Evolutionary conservation across 805 yeast species (phyloP).

Genomic region (Nakazawaea wickerhamii): DNA sequence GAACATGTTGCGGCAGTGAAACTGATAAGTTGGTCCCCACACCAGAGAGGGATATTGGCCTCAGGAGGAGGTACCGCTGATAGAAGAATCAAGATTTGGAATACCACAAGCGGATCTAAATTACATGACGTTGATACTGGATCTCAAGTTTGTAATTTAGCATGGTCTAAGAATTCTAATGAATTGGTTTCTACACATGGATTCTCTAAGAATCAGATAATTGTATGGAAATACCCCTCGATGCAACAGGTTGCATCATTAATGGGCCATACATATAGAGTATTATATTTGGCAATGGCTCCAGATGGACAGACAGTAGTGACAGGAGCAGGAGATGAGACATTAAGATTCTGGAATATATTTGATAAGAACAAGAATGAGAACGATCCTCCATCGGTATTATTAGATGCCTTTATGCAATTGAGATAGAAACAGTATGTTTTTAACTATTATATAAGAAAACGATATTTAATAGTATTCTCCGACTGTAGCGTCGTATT

Average conservation of each 20-base stretch:
- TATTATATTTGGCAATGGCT: conserved; percentile 79
- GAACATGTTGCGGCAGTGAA: conserved; percentile 95
- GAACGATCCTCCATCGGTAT: conserved; percentile 53
- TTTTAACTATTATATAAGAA: too few species aligned
- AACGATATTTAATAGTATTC: too few species aligned
- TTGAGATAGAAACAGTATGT: conserved; percentile 37
- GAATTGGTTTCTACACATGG: conserved; percentile 96
- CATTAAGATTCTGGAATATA: conserved; percentile 91
- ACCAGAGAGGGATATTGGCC: conserved; percentile 88
- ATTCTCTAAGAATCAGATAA: conserved; percentile 82
- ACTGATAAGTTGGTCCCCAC: conserved; percentile 97
- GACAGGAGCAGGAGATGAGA: conserved; percentile 98
- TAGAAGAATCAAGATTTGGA: conserved; percentile 87
- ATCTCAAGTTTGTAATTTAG: conserved; percentile 90
- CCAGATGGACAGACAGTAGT: conserved; percentile 97
- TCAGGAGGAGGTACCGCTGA: conserved; percentile 98
- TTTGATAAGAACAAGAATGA: conserved; percentile 71
- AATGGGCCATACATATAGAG: conserved; percentile 92
- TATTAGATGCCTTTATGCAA: conserved; percentile 71
- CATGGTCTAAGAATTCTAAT: conserved; percentile 89
- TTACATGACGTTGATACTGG: conserved; percentile 87
- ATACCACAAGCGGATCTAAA: conserved; percentile 70
- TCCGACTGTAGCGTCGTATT: too few species aligned
- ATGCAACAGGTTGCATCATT: conserved; percentile 91
- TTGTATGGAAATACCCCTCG: conserved; percentile 89